Percentiles rank a stretch among this genome's conserved stretches.
These are phyloP conservation scores for Pittosporum tobira DNA, from an alignment of 129 eudicot species.

Conservation along the genomic window DNA sequence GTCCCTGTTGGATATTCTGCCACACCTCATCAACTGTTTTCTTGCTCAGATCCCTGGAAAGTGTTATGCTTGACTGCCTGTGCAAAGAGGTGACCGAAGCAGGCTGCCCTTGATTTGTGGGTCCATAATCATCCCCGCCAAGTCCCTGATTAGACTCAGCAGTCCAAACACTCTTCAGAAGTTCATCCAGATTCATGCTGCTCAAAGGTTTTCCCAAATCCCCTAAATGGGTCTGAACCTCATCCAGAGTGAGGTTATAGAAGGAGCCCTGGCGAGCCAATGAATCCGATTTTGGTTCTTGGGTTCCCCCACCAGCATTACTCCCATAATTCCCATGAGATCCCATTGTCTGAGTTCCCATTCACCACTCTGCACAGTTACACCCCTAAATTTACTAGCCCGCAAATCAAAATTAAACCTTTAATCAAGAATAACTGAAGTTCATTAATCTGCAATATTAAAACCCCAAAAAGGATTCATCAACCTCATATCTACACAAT, in stretches of 20 bases:
- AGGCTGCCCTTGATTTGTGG: constrained; percentile 27
- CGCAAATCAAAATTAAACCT: constrained; percentile 14
- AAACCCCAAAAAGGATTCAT: neutral
- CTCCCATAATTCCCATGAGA: constrained; percentile 38
- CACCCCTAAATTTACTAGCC: constrained; percentile 2
- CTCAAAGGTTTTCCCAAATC: constrained; percentile 72
- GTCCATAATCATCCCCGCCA: constrained; percentile 26
- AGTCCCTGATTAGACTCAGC: constrained; percentile 47
- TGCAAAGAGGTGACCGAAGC: constrained; percentile 33
- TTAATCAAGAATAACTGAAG: neutral
- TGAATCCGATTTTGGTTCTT: constrained; percentile 30
- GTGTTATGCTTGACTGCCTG: constrained; percentile 41
- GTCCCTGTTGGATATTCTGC: constrained; percentile 81
- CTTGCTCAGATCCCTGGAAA: constrained; percentile 52
- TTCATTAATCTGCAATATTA: constrained; percentile 6
- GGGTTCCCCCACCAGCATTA: constrained; percentile 15
- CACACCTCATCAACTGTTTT: constrained; percentile 92
- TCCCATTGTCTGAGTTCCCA: constrained; percentile 63
- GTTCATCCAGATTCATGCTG: constrained; percentile 86
- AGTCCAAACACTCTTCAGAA: constrained; percentile 53
- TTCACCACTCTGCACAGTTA: constrained; percentile 13
- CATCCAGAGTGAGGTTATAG: constrained; percentile 68
- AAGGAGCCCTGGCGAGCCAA: constrained; percentile 49
- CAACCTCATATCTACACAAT: neutral
- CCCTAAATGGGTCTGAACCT: constrained; percentile 71